A percentile compares a stretch with the other conserved stretches of the same genome.
Conservation (phyloP, 805 yeast genomes). For the Barnettozyma californica region DNA sequence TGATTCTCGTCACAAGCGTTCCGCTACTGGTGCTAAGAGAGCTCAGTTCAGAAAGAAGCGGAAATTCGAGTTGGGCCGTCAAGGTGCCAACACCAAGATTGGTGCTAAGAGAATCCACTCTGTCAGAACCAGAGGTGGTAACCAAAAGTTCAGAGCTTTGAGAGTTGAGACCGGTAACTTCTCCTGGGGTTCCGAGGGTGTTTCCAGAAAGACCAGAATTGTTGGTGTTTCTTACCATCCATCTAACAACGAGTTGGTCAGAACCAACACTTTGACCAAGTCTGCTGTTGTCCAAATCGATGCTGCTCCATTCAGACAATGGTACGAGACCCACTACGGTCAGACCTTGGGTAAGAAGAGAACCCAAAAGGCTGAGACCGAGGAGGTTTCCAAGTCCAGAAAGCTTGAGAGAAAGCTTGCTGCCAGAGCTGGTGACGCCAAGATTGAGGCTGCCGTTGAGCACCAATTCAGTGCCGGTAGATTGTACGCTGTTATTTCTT, state of each 20-base stretch:
- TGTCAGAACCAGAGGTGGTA: conserved; percentile 99
- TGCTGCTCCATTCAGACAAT: conserved; percentile 99
- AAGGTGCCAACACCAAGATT: conserved; percentile 98
- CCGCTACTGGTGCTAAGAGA: conserved; percentile 99
- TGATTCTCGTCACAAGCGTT: conserved; percentile 99
- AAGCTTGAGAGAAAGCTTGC: conserved; percentile 89
- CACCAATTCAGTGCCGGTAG: conserved; percentile 98
- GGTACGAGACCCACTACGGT: conserved; percentile 99
- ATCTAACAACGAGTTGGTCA: conserved; percentile 98
- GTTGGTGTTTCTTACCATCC: conserved; percentile 98
- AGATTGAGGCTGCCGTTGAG: conserved; percentile 86
- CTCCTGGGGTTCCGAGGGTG: conserved; percentile 99
- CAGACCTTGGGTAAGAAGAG: conserved; percentile 83
- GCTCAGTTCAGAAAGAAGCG: conserved; percentile 99
- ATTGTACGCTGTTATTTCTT: conserved; percentile 96
- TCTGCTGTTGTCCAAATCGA: conserved; percentile 98
- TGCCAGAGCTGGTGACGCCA: conserved; percentile 79
- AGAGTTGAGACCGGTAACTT: conserved; percentile 99
- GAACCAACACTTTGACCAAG: conserved; percentile 99
- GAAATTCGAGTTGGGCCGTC: conserved; percentile 99
- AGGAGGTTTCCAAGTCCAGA: conserved; percentile 62
- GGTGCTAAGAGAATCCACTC: conserved; percentile 98
- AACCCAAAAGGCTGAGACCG: conserved; percentile 43
- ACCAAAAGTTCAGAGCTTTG: conserved; percentile 99
- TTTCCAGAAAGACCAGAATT: conserved; percentile 98